Conservation (phyloP, 306 rosid genomes). For the Comarum palustre region DNA sequence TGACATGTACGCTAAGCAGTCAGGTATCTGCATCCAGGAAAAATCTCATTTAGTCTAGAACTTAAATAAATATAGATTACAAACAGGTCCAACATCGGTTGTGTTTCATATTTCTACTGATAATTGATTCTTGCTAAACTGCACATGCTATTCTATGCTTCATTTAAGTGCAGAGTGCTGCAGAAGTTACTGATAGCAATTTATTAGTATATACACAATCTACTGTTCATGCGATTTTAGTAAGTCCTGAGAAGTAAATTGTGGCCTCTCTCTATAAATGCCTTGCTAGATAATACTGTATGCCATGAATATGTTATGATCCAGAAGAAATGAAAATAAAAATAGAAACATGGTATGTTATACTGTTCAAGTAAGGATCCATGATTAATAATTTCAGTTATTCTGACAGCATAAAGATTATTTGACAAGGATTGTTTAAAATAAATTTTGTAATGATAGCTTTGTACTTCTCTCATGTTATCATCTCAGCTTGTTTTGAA, state of each 20-base stretch:
- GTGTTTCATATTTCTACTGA: neutral
- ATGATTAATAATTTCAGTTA: neutral
- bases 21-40: constrained; percentile 59
- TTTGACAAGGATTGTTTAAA: neutral
- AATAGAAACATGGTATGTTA: neutral
- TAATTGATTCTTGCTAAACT: neutral
- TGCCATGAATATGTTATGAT: neutral
- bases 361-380: neutral
- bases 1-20: constrained; percentile 72
- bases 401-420: neutral
- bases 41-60: constrained; percentile 15
- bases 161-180: neutral
- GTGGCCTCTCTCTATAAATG: neutral
- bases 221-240: neutral
- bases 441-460: neutral
- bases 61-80: neutral
- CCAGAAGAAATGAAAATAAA: neutral
- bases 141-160: neutral
- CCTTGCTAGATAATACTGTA: neutral
- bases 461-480: neutral
- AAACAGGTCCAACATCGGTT: neutral
- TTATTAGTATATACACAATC: neutral
- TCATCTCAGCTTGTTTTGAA: neutral
- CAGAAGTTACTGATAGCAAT: neutral
- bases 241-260: neutral